Base-by-base conservation (phyloP, 2,329 filamentous ascomycete species). In the Rutstroemia sp. region DNA sequence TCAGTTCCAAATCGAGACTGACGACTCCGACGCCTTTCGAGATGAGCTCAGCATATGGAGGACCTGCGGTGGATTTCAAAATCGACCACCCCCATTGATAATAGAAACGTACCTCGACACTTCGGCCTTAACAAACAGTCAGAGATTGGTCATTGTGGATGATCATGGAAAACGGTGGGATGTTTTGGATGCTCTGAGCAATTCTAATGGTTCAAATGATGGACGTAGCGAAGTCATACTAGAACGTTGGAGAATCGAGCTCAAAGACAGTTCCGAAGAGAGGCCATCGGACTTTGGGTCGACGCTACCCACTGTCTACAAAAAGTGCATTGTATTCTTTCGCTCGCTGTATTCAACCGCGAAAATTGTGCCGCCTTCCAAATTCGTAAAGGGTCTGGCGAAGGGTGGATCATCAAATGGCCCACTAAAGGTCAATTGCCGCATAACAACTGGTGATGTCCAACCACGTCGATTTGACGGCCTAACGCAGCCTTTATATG, bases 311-410 rank as follows among this genome's bases (percentile, higher is more conserved):
- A 92, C 90, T 52, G 85, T 96, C 58, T 99, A 99, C 79, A 99
- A 99, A 75, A 94, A 95, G 74, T 90, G 89, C 65, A 95, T 99
- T 62, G 88, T 97, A 63, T 84, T 96, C 65, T 96, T 97, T 73
- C 83, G 94, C 59, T 91, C 91, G 1, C 79, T 99, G 47, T 96
- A 89, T 71, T 83, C 89, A 50, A 88, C 88, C 54, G 83, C 90
- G 42, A 87, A 89, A 65, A 81, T 96, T 60, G 75, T 96, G 60
- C 94, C 94, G 2, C 85, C 88, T 23, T 96, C 88, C 85, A 95
- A 87, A 73, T 87, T 95, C 67, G 84, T 79, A 42, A 81, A 87
- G 67, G 84, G 82, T 51, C 78, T 88, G 61, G 81, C 83, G 19
- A 92, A 92, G 71, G 81, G 83, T 61, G 82, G 84, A 53, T 74